Evolutionary conservation across 352 stramenopile genomes (phyloP).

Genomic region (Albugo candida): DNA sequence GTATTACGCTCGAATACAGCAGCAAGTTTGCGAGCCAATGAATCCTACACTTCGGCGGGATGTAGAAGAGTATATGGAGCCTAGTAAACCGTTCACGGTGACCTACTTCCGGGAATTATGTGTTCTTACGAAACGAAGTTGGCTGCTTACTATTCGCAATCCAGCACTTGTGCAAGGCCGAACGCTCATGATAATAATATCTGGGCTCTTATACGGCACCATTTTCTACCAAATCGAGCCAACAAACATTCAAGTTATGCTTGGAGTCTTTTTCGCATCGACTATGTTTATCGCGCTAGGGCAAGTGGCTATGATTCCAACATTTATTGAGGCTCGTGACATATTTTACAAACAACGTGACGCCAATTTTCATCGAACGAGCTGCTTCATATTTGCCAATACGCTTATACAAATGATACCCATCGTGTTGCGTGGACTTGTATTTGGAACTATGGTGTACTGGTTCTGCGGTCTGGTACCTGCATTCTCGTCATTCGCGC

Average conservation of each 20-base stretch:
- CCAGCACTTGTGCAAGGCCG: constrained; percentile 21
- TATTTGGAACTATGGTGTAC: constrained; percentile 79
- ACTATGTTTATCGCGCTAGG: constrained; percentile 76
- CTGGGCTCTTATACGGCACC: constrained; percentile 39
- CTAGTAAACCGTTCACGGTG: constrained; percentile 22
- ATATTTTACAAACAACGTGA: constrained; percentile 83
- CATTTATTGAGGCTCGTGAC: constrained; percentile 46
- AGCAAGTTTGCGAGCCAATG: constrained; percentile 10
- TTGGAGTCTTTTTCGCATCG: constrained; percentile 76
- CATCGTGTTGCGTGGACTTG: constrained; percentile 40
- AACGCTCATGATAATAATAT: constrained; percentile 34
- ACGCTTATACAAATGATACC: constrained; percentile 32
- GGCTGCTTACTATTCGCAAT: constrained; percentile 27
- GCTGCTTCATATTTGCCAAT: constrained; percentile 51
- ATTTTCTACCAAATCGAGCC: constrained; percentile 43
- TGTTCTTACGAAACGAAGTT: constrained; percentile 13
- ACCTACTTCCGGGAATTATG: constrained; percentile 6
- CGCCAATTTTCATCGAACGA: constrained; percentile 74
- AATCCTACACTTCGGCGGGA: background rate
- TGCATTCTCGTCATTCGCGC: constrained; percentile 18
- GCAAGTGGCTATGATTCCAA: constrained; percentile 54
- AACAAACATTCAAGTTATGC: constrained; percentile 30
- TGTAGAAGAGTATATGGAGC: constrained; percentile 16
- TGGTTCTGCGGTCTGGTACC: constrained; percentile 67
- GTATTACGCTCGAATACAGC: constrained; percentile 25